phyloP scores from a whole-genome alignment of 2,329 filamentous ascomycete genomes.

The Cercospora berteroae region DNA sequence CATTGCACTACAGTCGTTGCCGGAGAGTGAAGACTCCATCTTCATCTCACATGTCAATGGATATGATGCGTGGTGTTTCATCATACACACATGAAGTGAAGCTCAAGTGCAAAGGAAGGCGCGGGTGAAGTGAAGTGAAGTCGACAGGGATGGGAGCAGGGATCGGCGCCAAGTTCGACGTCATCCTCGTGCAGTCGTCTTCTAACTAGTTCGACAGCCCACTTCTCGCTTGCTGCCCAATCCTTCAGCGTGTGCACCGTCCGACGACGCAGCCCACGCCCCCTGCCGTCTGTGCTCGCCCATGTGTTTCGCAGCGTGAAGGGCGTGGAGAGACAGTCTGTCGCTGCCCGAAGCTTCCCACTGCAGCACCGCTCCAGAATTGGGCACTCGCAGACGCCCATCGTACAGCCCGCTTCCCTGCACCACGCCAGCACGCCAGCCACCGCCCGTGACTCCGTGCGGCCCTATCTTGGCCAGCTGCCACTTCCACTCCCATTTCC shows the following conservation, averaged over 20 bases:
- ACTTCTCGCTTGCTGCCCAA: conserved; percentile 3
- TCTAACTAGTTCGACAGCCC: not conserved
- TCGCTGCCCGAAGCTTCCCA: not conserved
- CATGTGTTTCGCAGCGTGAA: not conserved
- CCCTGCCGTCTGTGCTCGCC: not conserved
- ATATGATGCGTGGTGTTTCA: not conserved
- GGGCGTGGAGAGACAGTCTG: not conserved
- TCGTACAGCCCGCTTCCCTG: not conserved
- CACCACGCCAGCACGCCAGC: not conserved
- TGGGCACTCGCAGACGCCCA: not conserved
- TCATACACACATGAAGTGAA: not conserved
- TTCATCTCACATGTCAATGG: not conserved
- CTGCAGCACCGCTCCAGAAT: not conserved
- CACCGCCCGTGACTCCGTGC: not conserved
- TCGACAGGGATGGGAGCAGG: not conserved
- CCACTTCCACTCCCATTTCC: not conserved
- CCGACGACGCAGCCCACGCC: not conserved
- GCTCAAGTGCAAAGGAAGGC: not conserved
- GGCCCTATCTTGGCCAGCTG: not conserved
- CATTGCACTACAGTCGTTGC: not conserved
- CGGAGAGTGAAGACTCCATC: not conserved
- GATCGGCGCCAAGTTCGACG: not conserved
- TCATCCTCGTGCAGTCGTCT: not conserved
- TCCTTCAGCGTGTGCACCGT: not conserved
- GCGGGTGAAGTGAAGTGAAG: conserved; percentile 1